Evolutionary conservation across 2,329 filamentous ascomycete species (phyloP).

Genomic region (Aspergillus latus): DNA sequence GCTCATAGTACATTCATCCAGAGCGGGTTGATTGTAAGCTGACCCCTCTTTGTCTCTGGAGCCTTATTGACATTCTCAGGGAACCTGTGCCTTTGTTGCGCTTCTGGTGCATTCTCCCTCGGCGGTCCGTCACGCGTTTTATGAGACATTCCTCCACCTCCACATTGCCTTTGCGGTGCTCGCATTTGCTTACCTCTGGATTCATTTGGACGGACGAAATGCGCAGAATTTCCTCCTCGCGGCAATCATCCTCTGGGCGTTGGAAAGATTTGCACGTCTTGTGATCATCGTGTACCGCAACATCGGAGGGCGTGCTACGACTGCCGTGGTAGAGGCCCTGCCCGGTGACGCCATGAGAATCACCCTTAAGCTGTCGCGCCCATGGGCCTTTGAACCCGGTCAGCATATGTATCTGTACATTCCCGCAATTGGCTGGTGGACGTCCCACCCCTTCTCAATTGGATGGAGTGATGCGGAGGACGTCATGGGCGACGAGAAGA

Average conservation of each 20-base stretch:
- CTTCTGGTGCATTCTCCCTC: conserved; percentile 72
- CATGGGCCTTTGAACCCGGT: conserved; percentile 66
- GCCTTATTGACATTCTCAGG: conserved; percentile 26
- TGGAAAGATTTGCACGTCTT: conserved; percentile 67
- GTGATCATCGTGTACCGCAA: conserved; percentile 66
- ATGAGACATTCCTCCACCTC: conserved; percentile 89
- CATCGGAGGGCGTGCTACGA: conserved; percentile 58
- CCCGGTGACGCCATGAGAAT: conserved; percentile 69
- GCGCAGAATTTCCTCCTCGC: conserved; percentile 74
- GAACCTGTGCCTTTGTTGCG: conserved; percentile 58
- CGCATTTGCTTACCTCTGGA: conserved; percentile 69
- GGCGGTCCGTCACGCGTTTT: conserved; percentile 87
- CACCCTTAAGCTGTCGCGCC: conserved; percentile 67
- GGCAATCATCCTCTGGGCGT: conserved; percentile 73
- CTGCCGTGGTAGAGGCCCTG: conserved; percentile 66
- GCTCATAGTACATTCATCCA: conserved; percentile 35
- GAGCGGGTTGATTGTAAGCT: conserved; percentile 47
- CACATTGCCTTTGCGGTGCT: conserved; percentile 76
- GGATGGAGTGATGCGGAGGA: conserved; percentile 67
- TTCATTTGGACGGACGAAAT: conserved; percentile 71
- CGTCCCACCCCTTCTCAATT: conserved; percentile 75
- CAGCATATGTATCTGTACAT: conserved; percentile 76
- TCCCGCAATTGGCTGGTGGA: conserved; percentile 64
- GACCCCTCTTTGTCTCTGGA: too few species aligned
- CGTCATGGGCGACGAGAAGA: conserved; percentile 44